A percentile compares a stretch with the other conserved stretches of the same genome.
phyloP scores from a whole-genome alignment of 257 asterid species.

The Ophiorrhiza pumila region DNA sequence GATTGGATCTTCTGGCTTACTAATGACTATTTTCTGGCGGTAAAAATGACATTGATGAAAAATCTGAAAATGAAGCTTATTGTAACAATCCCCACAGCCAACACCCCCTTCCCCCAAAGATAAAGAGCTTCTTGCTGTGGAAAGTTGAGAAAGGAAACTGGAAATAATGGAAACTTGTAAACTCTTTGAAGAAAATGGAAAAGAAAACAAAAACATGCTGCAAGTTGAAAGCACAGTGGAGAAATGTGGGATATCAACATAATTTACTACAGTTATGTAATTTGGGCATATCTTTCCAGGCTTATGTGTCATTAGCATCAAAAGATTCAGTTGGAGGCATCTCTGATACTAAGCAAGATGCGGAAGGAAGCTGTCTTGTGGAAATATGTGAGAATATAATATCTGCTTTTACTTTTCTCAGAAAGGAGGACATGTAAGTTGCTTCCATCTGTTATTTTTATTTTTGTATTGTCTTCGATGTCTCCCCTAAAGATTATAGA shows the following conservation, averaged over 20 bases:
- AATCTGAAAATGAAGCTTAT: background rate
- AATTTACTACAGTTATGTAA: constrained; percentile 4
- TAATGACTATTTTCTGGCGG: background rate
- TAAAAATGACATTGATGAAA: background rate
- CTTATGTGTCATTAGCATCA: constrained; percentile 51
- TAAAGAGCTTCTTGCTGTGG: background rate
- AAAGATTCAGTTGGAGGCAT: constrained; percentile 32
- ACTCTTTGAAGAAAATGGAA: background rate
- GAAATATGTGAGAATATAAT: constrained; percentile 56
- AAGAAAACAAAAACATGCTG: constrained; percentile 1
- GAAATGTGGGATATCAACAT: too few relatives aligned
- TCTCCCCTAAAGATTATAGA: background rate
- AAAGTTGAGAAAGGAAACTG: background rate
- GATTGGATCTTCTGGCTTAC: background rate
- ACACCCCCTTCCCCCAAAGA: background rate
- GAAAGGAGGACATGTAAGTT: constrained; percentile 63
- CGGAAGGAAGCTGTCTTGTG: constrained; percentile 29
- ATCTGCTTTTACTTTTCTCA: constrained; percentile 65
- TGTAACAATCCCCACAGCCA: background rate
- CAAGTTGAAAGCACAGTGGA: background rate
- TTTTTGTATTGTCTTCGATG: background rate
- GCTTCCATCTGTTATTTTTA: constrained; percentile 12
- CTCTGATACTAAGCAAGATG: constrained; percentile 34
- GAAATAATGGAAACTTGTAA: background rate
- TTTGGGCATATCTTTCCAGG: constrained; percentile 40